These are phyloP conservation scores for Hypomontagnella monticulosa DNA, from an alignment of 495 filamentous ascomycete genomes.

Conservation along the genomic window DNA sequence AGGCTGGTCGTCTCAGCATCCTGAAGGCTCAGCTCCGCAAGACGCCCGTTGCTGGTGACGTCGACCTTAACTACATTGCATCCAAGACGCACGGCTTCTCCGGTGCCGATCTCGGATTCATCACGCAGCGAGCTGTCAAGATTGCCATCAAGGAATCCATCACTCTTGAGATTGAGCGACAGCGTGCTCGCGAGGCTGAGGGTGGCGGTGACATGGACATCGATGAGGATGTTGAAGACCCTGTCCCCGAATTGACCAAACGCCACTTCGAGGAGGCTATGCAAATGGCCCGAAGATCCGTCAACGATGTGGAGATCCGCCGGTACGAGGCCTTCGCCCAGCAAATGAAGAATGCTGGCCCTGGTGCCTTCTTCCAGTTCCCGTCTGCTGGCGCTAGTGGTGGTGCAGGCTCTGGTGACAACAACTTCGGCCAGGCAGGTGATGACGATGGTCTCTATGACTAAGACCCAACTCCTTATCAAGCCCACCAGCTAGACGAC, in stretches of 20 bases:
- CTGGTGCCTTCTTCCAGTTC: constrained; percentile 97
- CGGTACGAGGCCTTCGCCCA: constrained; percentile 98
- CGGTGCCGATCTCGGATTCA: constrained; percentile 98
- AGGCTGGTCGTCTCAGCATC: constrained; percentile 84
- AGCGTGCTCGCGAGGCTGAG: constrained; percentile 86
- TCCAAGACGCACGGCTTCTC: constrained; percentile 99
- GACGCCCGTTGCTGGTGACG: constrained; percentile 88
- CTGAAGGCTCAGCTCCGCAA: constrained; percentile 97
- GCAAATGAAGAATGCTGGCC: constrained; percentile 97
- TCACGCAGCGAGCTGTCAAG: constrained; percentile 98
- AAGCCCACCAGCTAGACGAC: constrained; percentile 3
- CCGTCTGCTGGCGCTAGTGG: constrained; percentile 65
- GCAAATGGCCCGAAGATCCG: constrained; percentile 89
- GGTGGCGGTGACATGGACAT: constrained; percentile 84
- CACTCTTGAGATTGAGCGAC: constrained; percentile 82
- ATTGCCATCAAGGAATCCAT: constrained; percentile 99
- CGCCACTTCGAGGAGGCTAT: constrained; percentile 99
- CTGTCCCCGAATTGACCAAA: constrained; percentile 94
- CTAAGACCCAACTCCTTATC: constrained; percentile 39
- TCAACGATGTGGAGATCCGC: constrained; percentile 95
- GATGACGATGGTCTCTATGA: constrained; percentile 90
- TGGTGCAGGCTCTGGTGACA: constrained; percentile 59
- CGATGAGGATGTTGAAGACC: constrained; percentile 85
- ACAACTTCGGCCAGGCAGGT: constrained; percentile 77
- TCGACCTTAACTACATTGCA: constrained; percentile 90